Evolutionary conservation across 2,329 filamentous ascomycete species (phyloP).

Genomic region (Aspergillus sp.): DNA sequence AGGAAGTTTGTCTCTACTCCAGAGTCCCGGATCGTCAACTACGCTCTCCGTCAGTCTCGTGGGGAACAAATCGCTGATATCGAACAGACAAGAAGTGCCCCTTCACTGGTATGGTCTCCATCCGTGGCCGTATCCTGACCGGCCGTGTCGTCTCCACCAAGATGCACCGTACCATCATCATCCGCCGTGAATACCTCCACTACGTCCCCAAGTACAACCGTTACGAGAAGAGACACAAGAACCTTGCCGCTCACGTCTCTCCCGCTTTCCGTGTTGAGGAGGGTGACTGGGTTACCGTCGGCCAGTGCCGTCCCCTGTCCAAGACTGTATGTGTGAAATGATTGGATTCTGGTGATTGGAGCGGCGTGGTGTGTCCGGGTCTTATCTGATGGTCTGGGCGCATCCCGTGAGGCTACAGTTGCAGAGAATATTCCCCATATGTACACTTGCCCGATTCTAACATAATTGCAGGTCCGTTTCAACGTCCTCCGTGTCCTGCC

Average conservation of each 20-base stretch:
- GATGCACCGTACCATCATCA: slow-evolving; percentile 99
- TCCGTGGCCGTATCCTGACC: slow-evolving; percentile 99
- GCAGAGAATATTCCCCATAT: not conserved
- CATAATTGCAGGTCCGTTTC: slow-evolving; percentile 76
- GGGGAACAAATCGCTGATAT: slow-evolving; percentile 24
- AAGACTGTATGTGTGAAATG: slow-evolving; percentile 85
- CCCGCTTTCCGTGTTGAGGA: slow-evolving; percentile 99
- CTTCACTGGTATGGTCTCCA: slow-evolving; percentile 98
- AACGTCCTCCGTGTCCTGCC: slow-evolving; percentile 99
- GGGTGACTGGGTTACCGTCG: slow-evolving; percentile 98
- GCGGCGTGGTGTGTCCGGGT: not conserved
- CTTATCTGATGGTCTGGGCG: too few species aligned
- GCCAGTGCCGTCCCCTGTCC: slow-evolving; percentile 98
- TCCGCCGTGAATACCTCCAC: slow-evolving; percentile 99
- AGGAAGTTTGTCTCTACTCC: slow-evolving; percentile 15
- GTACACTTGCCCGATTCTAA: slow-evolving; percentile 14
- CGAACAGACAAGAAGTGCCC: slow-evolving; percentile 98
- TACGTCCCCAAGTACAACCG: slow-evolving; percentile 99
- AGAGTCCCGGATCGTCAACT: slow-evolving; percentile 2
- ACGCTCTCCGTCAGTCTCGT: slow-evolving; percentile 6
- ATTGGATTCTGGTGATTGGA: not conserved
- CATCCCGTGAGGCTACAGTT: too few species aligned
- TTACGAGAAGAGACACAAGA: slow-evolving; percentile 99
- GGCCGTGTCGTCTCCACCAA: slow-evolving; percentile 99
- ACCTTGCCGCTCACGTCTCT: slow-evolving; percentile 97